Evolutionary conservation across 352 stramenopile species (phyloP).

Genomic region (Pilasporangium apinafurcum): DNA sequence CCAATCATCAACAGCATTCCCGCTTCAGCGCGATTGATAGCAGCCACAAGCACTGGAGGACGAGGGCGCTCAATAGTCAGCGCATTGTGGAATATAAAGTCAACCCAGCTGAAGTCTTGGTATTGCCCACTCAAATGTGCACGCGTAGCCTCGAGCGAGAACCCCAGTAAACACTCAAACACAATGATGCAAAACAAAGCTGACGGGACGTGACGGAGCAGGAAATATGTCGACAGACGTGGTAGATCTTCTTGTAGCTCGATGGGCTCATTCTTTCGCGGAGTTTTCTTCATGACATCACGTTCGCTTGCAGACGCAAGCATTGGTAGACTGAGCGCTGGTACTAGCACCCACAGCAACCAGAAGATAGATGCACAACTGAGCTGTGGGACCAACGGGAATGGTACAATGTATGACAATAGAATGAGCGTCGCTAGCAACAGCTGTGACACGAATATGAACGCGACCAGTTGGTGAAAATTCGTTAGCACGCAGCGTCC

Average conservation of each 20-base stretch:
- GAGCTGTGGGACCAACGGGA: constrained; percentile 69
- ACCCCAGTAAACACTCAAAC: constrained; percentile 65
- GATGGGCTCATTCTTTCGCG: constrained; percentile 77
- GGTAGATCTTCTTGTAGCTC: constrained; percentile 54
- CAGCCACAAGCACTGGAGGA: constrained; percentile 34
- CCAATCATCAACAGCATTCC: constrained; percentile 68
- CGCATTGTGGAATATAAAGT: constrained; percentile 53
- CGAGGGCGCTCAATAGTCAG: constrained; percentile 41
- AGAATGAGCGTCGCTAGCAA: constrained; percentile 74
- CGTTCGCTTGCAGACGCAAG: constrained; percentile 62
- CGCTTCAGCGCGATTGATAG: constrained; percentile 67
- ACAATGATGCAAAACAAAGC: constrained; percentile 45
- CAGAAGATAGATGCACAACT: constrained; percentile 78
- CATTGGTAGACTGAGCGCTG: constrained; percentile 69
- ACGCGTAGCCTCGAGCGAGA: constrained; percentile 45
- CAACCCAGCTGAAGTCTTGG: constrained; percentile 37
- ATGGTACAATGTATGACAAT: constrained; percentile 57
- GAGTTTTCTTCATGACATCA: constrained; percentile 79
- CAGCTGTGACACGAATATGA: constrained; percentile 83
- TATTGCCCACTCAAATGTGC: constrained; percentile 13
- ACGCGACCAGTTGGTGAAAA: constrained; percentile 75
- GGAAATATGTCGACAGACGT: constrained; percentile 57
- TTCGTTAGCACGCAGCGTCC: constrained; percentile 79
- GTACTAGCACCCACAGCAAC: constrained; percentile 77
- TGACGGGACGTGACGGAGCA: constrained; percentile 64